Percentiles rank a stretch among this genome's conserved stretches.
These are phyloP conservation scores for Gentiana straminea DNA, from an alignment of 257 asterid genomes.

Conservation along the genomic window DNA sequence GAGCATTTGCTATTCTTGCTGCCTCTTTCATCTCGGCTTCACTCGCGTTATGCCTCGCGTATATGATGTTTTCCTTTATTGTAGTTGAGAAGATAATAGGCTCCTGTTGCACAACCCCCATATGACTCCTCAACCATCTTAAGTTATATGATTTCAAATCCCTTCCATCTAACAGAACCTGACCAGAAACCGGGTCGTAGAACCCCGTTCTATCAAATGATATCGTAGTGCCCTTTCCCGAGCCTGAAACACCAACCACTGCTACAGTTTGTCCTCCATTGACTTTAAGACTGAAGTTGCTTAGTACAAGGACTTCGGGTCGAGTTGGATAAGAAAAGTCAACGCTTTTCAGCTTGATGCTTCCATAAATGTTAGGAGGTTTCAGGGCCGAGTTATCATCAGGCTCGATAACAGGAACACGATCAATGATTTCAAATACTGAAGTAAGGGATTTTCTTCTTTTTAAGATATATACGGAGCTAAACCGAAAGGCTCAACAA, in stretches of 20 bases:
- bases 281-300: conserved; percentile 93
- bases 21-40: conserved; percentile 99
- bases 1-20: conserved; percentile 98
- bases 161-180: conserved; percentile 80
- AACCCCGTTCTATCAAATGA: conserved; percentile 79
- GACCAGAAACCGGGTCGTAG: conserved; percentile 94
- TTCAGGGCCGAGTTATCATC: conserved; percentile 86
- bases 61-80: conserved; percentile 83
- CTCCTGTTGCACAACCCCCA: conserved; percentile 97
- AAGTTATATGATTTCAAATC: conserved; percentile 81
- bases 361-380: conserved; percentile 96
- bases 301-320: conserved; percentile 90
- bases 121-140: conserved; percentile 97
- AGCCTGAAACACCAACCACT: conserved; percentile 96
- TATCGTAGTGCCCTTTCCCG: conserved; percentile 96
- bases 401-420: conserved; percentile 88
- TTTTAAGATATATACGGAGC: conserved; percentile 91
- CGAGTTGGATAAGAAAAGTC: conserved; percentile 94
- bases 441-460: conserved; percentile 81
- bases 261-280: conserved; percentile 98
- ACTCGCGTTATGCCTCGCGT: conserved; percentile 97
- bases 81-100: conserved; percentile 97
- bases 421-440: conserved; percentile 90
- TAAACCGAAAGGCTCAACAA: conserved; percentile 98
- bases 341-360: conserved; percentile 82